Base-by-base conservation (phyloP, 345 rosid genomes). In the Excoecaria cochinchinensis region DNA sequence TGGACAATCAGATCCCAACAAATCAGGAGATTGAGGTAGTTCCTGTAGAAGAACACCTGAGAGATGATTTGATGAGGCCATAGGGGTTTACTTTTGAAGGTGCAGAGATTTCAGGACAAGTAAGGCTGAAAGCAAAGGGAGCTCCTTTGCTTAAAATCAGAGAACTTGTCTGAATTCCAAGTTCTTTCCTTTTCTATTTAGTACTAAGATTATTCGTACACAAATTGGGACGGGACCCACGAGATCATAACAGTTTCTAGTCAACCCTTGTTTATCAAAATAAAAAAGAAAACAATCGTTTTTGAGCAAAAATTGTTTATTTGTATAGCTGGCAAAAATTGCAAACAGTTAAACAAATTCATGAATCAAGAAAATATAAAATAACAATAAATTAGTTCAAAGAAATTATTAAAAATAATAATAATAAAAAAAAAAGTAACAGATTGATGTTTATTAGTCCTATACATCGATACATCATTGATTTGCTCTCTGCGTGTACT, bases 81-180 rank as follows among this genome's bases (percentile, higher is more conserved):
- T 59, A 4, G 60, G n/a, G 3, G 46, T 71, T 31, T 50, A 13
- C 31, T 50, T 51, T 36, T 13, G 46, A 5, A 63, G 67, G 14
- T 63, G 22, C n/a, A 38, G 67, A 63, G 17, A 3, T 71, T 71
- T 55, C 39, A 19, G 64, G 74, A 71, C 51, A 70, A 70, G 52
- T 50, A 24, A 42, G 22, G 62, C 51, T 2, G n/a, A 56, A 8
- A 11, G 48, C 4, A 56, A 25, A 61, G 52, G 36, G 2, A 39
- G 42, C 55, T 59, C 38, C 52, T 44, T 56, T 57, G 50, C 36
- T 19, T 55, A n/a, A 70, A 39, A 55, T 40, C 14, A 16, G 15
- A 39, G 62, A 39, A 61, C 19, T 22, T 63, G 67, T 63, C 67
- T 39, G 67, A 39, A 39, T 42, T 65, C 36, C 40, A 11, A 31